Evolutionary conservation across 202 grass and related monocot species (phyloP).

Genomic region (Carex arenaria): DNA sequence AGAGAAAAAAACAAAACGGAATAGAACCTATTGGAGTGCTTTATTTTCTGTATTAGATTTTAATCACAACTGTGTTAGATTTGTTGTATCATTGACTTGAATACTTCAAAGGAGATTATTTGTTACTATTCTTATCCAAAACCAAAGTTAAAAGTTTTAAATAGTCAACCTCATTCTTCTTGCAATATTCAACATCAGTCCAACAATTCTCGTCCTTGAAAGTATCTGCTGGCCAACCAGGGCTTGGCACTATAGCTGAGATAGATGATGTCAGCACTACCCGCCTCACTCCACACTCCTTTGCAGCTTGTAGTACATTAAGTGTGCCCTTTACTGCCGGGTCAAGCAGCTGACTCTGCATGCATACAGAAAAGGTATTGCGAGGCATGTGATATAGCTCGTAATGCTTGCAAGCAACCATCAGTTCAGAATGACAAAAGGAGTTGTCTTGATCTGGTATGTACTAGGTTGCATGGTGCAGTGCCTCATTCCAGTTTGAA

Average conservation of each 20-base stretch:
- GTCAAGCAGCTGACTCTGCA: conserved; percentile 59
- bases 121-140: not conserved
- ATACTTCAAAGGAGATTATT: not conserved
- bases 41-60: not conserved
- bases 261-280: conserved; percentile 78
- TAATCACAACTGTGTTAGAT: not conserved
- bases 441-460: not conserved
- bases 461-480: not conserved
- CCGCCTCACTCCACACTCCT: conserved; percentile 50
- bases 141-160: not conserved
- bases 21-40: not conserved
- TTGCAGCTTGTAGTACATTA: conserved; percentile 69
- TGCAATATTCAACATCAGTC: conserved; percentile 86
- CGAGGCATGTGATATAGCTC: not conserved
- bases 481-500: not conserved
- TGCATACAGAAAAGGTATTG: not conserved
- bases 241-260: conserved; percentile 59
- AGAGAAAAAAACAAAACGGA: not conserved
- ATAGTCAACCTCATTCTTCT: conserved; percentile 58
- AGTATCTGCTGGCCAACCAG: conserved; percentile 54
- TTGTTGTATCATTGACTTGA: not conserved
- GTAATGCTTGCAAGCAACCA: not conserved
- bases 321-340: conserved; percentile 82
- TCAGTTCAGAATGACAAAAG: not conserved
- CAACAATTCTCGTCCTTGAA: conserved; percentile 70